A percentile compares a stretch with the other conserved stretches of the same genome.
These are phyloP conservation scores for Rhododendron williamsianum DNA, from an alignment of 148 eudicot species.

Conservation along the genomic window DNA sequence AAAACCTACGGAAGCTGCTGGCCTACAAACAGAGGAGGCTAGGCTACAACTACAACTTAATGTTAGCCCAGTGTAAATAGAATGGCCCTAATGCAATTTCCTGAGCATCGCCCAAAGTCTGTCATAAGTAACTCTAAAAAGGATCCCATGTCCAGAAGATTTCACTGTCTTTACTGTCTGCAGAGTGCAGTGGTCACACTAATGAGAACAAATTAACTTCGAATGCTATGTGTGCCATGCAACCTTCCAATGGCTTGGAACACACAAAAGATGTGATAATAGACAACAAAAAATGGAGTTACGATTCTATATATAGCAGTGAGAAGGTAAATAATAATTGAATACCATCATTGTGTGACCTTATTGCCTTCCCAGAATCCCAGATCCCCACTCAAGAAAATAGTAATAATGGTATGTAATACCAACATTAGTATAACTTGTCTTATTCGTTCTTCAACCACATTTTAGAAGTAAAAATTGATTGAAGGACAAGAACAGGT, in stretches of 20 bases:
- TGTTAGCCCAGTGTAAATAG: not conserved
- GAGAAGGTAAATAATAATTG: not conserved
- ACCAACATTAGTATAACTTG: not conserved
- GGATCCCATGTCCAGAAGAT: not conserved
- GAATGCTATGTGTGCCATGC: not conserved
- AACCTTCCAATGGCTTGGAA: not conserved
- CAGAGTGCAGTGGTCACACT: not conserved
- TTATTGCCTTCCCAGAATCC: not conserved
- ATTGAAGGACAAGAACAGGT: not conserved
- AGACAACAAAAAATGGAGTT: not conserved
- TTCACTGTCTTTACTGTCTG: not conserved
- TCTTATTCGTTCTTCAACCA: not conserved
- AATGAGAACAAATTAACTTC: not conserved
- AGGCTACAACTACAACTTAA: not conserved
- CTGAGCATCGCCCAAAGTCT: not conserved
- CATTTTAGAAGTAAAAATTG: not conserved
- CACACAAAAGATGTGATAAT: not conserved
- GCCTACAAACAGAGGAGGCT: not conserved
- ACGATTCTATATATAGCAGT: not conserved
- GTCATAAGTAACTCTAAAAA: not conserved
- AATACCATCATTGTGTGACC: not conserved
- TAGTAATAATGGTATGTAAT: not conserved
- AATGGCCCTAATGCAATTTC: not conserved
- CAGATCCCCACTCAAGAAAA: not conserved
- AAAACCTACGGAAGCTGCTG: not conserved